These are phyloP conservation scores for Dipsacomyces acuminosporus DNA, from an alignment of 371 early-diverging fungal genomes.

Conservation along the genomic window DNA sequence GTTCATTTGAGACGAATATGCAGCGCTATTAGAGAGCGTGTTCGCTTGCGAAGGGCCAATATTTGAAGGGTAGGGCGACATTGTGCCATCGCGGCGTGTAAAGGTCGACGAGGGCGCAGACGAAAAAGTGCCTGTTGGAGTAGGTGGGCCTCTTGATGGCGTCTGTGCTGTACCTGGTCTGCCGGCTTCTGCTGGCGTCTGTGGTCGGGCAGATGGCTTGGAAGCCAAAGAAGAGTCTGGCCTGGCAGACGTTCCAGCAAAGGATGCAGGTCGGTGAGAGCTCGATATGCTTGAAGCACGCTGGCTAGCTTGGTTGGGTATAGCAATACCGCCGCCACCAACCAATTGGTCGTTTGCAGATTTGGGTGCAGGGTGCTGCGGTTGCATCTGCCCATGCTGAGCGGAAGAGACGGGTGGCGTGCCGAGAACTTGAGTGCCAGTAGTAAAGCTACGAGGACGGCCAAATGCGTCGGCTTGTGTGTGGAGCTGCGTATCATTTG, in stretches of 20 bases:
- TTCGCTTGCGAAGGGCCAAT: conserved; percentile 21
- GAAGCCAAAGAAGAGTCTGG: not conserved
- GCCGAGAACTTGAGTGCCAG: conserved; percentile 5
- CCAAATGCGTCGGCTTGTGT: not conserved
- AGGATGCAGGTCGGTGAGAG: conserved; percentile 29
- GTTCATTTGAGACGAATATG: not conserved
- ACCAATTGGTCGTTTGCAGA: not conserved
- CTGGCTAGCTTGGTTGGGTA: conserved; percentile 10
- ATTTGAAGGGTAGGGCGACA: conserved; percentile 46
- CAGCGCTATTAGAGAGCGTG: not conserved
- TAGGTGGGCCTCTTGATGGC: conserved; percentile 4
- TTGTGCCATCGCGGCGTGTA: conserved; percentile 23
- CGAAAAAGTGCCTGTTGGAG: conserved; percentile 28
- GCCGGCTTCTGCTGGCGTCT: too few relatives aligned
- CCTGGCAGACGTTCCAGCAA: conserved; percentile 10
- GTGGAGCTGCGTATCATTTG: not conserved
- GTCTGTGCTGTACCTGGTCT: too few relatives aligned
- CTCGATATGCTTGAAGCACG: not conserved
- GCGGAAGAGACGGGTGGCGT: too few relatives aligned
- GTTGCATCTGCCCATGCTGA: conserved; percentile 1
- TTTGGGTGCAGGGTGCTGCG: not conserved
- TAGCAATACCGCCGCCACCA: conserved; percentile 4
- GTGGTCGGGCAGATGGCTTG: too few relatives aligned
- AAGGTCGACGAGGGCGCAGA: conserved; percentile 30
- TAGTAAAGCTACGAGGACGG: conserved; percentile 36